Evolutionary conservation across 2,329 filamentous ascomycete genomes (phyloP), one percentile per base, ranked within the genome.

Genomic region (Apiospora pterosperma): DNA sequence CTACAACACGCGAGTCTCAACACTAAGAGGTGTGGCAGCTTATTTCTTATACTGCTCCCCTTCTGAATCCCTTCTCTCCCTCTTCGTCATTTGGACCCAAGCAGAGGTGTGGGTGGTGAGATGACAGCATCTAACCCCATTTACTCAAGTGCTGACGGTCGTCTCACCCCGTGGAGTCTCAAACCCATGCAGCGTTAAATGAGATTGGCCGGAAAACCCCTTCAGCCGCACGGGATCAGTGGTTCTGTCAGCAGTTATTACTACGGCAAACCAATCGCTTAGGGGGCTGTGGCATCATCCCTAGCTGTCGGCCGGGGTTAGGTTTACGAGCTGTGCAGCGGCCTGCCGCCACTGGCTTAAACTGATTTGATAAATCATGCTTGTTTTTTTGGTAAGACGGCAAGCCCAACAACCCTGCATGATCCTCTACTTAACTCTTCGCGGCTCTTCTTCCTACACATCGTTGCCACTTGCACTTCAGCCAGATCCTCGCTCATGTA

Each of bases 201-300:
- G 19, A 19, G 31, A 61, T 59, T 36, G 48, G 48, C 28, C 36
- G 62, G 59, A 41, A 61, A 38, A 52, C 21, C 16, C 36, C 25
- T 21, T 69, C 68, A 69, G 68, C 68, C 68, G 65, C 68, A 69
- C 63, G 6, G 8, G 7, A 34, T 34, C n/a, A 19, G 0, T 31
- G 44, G 44, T 28, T 31, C 6, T 19, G 25, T n/a, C 16, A 31
- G 44, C 44, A n/a, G 3, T 31, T 7, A 11, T 31, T 28, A 16
- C 14, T 28, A 25, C 44, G 44, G 25, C 44, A 31, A 28, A 52
- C 2, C 44, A 52, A 25, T 7, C 23, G 11, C 7, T 4, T 19
- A 7, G 44, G 23, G 44, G 44, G 44, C 44, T 42, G 19, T 42
- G n/a, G 12, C 4, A 44, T 52, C 19, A 7, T 28, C 25, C 23